Base-by-base conservation (phyloP, 2,329 filamentous ascomycete genomes). In the Penicillium janthinellum region DNA sequence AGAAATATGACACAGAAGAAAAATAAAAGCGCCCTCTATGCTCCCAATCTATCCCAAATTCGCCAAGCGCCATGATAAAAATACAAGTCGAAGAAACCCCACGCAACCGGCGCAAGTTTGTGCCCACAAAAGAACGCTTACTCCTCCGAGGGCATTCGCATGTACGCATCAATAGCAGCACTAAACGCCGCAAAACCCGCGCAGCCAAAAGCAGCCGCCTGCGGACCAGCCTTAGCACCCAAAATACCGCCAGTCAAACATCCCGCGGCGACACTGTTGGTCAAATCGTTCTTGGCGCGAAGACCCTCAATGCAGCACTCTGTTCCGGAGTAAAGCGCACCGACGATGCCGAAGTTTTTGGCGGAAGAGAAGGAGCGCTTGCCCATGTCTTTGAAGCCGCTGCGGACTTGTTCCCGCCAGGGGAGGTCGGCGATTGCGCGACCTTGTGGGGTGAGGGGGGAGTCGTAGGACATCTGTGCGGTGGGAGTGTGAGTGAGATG, bases 351-450 rank as follows among this genome's bases (percentile, higher is more conserved):
- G 74, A 99, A 99, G 82, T 96, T 98, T 81, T 93, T 95, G 56
- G 93, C 95, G 50, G 89, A 91, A 63, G 88, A 89, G 77, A 84
- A 91, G 4, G 91, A 94, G 12, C 91, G 87, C 64, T 84, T 78
- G 66, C 95, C 95, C 93, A 99, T 98, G 77, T 99, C 95, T 76
- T 90, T 92, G 81, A 99, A 92, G 55, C 95, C 95, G 71, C 85
- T 79, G 63, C 86, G 87, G 56, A 99, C 84, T 78, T 98, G 95
- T 75, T 96, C 87, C 48, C 88, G 86, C 64, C 94, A 83, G 31
- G 95, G 93, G 20, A 99, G 86, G 64, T 84, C 80, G 61, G 83
- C 76, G 66, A 88, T 79, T 60, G 82, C 81, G 57, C 78, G 77
- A n/a, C 81, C 78, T 71, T 83, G 78, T 68, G 82, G 76, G 39